Base-by-base conservation (phyloP, 139 green algal genomes). In the Monoraphidium neglectum region DNA sequence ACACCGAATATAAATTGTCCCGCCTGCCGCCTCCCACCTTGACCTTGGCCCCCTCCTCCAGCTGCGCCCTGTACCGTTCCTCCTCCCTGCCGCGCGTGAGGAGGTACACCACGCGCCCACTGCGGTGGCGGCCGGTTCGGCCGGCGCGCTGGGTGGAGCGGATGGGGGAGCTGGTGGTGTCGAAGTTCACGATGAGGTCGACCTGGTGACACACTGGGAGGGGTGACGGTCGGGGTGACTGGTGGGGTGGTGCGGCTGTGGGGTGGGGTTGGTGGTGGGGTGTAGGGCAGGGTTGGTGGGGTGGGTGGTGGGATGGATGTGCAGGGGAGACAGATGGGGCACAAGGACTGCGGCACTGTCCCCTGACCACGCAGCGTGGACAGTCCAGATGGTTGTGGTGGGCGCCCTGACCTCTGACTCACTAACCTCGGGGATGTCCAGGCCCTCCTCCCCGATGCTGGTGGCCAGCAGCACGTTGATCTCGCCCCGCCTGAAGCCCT, bases 361-460 rank as follows among this genome's bases (percentile, higher is more conserved):
- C 46, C 32, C 40, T 69, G 15, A 8, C 46, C 26, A n/a, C 62
- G 28, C 62, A 37, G 28, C 62, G 13, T 12, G 0, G 28, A 16
- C 32, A 33, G 57, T 8, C 32, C 8, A 15, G 28, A 12, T 8
- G 26, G 13, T 24, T 36, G 57, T 23, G 15, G 18, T 65, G 13
- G 26, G 6, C 6, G 26, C 23, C 57, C 15, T 37, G 26, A 26
- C n/a, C 3, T n/a, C 6, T 53, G 38, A 43, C 12, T 26, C 47
- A 33, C 69, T 28, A 56, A 86, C 92, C 85, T 95, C 83, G 1
- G 91, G 90, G 43, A 99, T 98, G 84, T 99, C 96, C 62, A 99
- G 85, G 0, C 96, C 96, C 83, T 99, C 96, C 82, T 99, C 96
- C 0, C 90, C 96, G 60, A 99, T 97, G 81, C 89, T 95, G 0